phyloP scores from a whole-genome alignment of 176 grass and related monocot species.

The Hsuehochloa calcarea region DNA sequence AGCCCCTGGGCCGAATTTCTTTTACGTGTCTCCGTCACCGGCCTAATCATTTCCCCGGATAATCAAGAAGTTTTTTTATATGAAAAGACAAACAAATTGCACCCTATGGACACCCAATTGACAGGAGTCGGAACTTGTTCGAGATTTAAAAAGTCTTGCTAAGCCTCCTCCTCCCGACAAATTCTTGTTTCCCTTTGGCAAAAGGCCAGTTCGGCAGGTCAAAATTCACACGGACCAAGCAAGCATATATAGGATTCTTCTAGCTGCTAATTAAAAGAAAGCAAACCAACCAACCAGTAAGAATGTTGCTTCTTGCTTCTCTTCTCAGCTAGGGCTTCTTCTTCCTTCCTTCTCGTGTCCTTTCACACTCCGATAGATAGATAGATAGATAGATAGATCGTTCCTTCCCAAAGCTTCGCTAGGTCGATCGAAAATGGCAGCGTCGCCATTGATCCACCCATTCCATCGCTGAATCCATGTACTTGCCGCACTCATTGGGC shows the following conservation, averaged over 20 bases:
- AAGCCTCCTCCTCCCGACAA: not conserved
- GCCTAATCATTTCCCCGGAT: too few relatives aligned
- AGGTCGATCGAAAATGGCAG: not conserved
- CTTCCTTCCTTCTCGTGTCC: not conserved
- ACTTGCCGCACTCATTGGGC: not conserved
- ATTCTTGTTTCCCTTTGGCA: not conserved
- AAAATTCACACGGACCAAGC: not conserved
- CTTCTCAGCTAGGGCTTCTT: not conserved
- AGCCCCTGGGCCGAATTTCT: too few relatives aligned
- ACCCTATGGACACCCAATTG: too few relatives aligned
- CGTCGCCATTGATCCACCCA: not conserved
- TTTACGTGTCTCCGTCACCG: too few relatives aligned
- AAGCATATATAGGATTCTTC: not conserved
- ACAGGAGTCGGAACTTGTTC: not conserved
- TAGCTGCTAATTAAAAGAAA: not conserved
- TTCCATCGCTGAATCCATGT: not conserved
- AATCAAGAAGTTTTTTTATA: too few relatives aligned
- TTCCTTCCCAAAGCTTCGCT: not conserved
- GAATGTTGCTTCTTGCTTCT: not conserved
- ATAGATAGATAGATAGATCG: not conserved
- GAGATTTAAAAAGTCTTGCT: not conserved
- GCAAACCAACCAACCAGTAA: not conserved
- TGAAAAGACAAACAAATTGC: too few relatives aligned
- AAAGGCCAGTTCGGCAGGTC: not conserved
- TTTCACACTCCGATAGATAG: not conserved